A percentile compares a stretch with the other conserved stretches of the same genome.
Conservation (phyloP, 176 grass and related monocot genomes). For the Elaeis guineensis region DNA sequence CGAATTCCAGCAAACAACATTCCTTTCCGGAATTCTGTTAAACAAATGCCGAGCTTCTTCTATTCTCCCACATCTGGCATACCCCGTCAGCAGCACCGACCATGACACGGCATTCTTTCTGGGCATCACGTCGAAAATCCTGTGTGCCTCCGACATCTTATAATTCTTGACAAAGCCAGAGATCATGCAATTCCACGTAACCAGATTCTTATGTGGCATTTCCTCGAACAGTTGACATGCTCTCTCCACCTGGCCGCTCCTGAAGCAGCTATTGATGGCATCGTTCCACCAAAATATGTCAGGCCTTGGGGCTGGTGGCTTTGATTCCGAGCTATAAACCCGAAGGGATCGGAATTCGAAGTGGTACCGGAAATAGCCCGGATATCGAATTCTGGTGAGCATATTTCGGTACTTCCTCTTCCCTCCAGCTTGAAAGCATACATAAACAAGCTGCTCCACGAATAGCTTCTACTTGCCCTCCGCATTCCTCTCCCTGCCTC, state of each 20-base stretch:
- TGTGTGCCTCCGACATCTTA: conserved; percentile 37
- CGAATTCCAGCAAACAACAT: conserved; percentile 53
- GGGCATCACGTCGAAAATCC: conserved; percentile 49
- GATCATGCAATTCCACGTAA: conserved; percentile 57
- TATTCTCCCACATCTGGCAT: conserved; percentile 30
- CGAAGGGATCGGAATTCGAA: background rate
- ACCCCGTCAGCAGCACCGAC: conserved; percentile 40
- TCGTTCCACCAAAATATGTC: conserved; percentile 36
- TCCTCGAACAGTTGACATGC: conserved; percentile 41
- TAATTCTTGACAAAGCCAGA: conserved; percentile 33
- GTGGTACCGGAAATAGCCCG: no score
- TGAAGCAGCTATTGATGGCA: conserved; percentile 29
- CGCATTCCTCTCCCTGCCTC: no score
- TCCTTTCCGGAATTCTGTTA: conserved; percentile 36
- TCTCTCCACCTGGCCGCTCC: conserved; percentile 26
- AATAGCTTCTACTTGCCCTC: no score
- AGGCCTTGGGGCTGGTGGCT: background rate
- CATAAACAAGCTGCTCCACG: no score
- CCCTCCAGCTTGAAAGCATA: no score
- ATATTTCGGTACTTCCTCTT: no score
- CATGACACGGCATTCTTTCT: conserved; percentile 39
- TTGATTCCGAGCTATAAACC: background rate
- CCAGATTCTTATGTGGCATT: conserved; percentile 44
- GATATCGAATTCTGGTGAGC: no score
- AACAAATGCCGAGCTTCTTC: conserved; percentile 45